Evolutionary conservation across 2,329 filamentous ascomycete genomes (phyloP).

Genomic region (Truncatella angustata): DNA sequence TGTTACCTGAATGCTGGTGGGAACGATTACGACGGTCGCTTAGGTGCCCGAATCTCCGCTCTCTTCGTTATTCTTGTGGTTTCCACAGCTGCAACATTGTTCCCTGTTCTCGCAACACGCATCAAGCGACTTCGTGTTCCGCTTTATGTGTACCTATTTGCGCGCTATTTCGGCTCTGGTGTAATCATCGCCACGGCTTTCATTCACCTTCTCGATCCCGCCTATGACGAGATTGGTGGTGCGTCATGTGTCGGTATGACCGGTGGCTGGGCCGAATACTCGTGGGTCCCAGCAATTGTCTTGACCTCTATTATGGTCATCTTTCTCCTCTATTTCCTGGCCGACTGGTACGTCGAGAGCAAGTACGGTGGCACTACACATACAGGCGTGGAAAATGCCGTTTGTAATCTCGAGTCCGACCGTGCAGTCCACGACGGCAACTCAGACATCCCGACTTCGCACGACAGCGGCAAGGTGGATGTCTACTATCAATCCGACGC

Average conservation of each 20-base stretch:
- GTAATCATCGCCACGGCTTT: constrained; percentile 93
- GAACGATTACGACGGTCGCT: constrained; percentile 66
- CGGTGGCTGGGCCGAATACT: constrained; percentile 50
- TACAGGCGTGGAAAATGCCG: too few species aligned
- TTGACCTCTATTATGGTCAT: constrained; percentile 85
- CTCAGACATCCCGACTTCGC: too few species aligned
- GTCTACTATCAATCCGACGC: constrained; percentile 30
- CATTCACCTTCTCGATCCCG: constrained; percentile 83
- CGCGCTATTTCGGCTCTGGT: constrained; percentile 90
- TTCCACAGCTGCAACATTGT: constrained; percentile 65
- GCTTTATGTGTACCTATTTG: constrained; percentile 75
- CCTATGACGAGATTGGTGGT: constrained; percentile 67
- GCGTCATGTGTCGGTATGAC: constrained; percentile 15
- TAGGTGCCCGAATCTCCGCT: constrained; percentile 74
- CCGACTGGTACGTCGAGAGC: constrained; percentile 27
- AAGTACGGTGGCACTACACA: too few species aligned
- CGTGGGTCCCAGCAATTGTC: constrained; percentile 80
- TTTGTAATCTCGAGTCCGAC: too few species aligned
- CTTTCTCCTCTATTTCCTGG: constrained; percentile 85
- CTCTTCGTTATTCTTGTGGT: constrained; percentile 85
- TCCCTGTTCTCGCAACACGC: constrained; percentile 69
- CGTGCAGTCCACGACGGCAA: too few species aligned
- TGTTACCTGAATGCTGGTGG: constrained; percentile 25
- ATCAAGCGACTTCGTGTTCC: constrained; percentile 61
- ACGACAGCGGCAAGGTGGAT: constrained; percentile 69